Evolutionary conservation across 179 eudicot genomes (phyloP).

Genomic region (Carnegiea gigantea): DNA sequence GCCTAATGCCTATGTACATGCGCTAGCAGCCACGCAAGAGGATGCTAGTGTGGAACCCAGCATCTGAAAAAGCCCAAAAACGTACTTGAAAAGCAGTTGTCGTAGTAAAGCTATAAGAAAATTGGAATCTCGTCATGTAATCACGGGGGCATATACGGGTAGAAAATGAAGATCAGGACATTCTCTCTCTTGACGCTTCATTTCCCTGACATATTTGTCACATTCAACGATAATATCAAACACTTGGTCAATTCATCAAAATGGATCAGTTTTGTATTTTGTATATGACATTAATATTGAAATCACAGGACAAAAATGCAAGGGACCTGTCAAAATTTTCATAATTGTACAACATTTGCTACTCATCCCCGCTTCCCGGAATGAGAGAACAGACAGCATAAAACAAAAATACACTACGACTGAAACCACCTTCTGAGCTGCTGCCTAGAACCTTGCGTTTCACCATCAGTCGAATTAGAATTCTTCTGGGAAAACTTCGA

Average conservation of each 20-base stretch:
- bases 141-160: neutral
- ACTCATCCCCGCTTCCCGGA: neutral
- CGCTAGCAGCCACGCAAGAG: too few relatives aligned
- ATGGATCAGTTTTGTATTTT: neutral
- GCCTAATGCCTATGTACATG: too few relatives aligned
- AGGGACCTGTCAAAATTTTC: constrained; percentile 23
- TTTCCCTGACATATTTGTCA: constrained; percentile 70
- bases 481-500: constrained; percentile 55
- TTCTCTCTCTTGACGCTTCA: constrained; percentile 61
- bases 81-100: too few relatives aligned
- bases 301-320: constrained; percentile 10
- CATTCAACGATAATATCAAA: constrained; percentile 66
- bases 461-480: constrained; percentile 43
- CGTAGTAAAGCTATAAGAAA: too few relatives aligned
- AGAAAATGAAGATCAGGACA: neutral
- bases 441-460: constrained; percentile 58
- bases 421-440: constrained; percentile 87
- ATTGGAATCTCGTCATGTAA: neutral
- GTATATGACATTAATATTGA: constrained; percentile 1
- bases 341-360: constrained; percentile 28
- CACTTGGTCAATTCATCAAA: neutral
- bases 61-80: too few relatives aligned
- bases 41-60: too few relatives aligned
- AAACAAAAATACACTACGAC: constrained; percentile 24
- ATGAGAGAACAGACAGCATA: neutral